phyloP scores from a whole-genome alignment of 345 rosid genomes.

The Rhodamnia rubescens region DNA sequence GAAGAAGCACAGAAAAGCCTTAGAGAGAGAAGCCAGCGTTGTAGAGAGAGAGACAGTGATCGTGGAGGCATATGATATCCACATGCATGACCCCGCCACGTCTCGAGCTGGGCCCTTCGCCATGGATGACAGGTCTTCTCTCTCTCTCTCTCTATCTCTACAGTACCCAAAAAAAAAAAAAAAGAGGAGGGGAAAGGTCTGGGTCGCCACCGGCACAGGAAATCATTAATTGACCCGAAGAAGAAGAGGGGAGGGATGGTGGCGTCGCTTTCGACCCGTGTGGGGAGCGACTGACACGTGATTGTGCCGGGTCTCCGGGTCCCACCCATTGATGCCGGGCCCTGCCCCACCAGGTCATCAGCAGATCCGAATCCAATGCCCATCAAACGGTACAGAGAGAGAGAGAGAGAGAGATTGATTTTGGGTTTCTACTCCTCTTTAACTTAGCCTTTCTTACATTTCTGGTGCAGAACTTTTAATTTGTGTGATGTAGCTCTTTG shows the following conservation, averaged over 20 bases:
- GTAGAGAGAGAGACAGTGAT: too few species aligned
- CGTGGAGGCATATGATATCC: not conserved
- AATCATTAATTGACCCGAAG: not conserved
- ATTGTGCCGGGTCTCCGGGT: not conserved
- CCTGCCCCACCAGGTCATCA: not conserved
- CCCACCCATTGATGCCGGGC: not conserved
- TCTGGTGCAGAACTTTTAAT: not conserved
- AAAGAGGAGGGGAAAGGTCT: not conserved
- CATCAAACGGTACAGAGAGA: not conserved
- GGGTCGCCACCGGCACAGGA: not conserved
- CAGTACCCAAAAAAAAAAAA: not conserved
- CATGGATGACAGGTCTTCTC: not conserved
- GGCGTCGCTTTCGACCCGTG: not conserved
- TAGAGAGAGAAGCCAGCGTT: not conserved
- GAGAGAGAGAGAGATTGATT: not conserved
- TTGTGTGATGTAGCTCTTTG: not conserved
- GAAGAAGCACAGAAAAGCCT: not conserved
- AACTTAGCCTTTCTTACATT: not conserved
- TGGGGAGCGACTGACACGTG: not conserved
- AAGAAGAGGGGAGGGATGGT: not conserved
- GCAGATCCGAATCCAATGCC: not conserved
- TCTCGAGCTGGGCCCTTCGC: not conserved
- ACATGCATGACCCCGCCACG: not conserved
- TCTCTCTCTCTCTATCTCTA: not conserved
- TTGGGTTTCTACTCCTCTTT: not conserved